Conservation (phyloP, 2,329 filamentous ascomycete genomes). For the Emmonsiellopsis sp. region DNA sequence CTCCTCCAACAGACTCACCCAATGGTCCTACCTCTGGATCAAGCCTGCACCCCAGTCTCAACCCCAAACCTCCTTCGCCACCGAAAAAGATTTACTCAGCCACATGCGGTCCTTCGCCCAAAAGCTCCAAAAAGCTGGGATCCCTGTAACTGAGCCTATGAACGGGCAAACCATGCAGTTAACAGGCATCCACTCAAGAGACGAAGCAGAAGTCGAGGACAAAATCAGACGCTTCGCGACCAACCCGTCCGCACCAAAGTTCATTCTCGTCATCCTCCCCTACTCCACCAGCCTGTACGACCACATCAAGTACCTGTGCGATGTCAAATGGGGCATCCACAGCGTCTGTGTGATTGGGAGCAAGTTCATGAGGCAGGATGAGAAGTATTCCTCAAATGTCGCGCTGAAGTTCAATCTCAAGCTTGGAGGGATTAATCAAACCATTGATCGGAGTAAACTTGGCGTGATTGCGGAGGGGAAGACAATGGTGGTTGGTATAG, state of each 20-base stretch:
- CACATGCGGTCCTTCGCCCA: neutral
- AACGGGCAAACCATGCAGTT: neutral
- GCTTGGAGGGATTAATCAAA: constrained; percentile 64
- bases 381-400: constrained; percentile 58
- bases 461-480: constrained; percentile 54
- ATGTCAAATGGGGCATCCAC: constrained; percentile 57
- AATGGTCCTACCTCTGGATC: constrained; percentile 14
- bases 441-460: constrained; percentile 44
- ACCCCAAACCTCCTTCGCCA: neutral
- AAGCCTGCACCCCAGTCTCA: neutral
- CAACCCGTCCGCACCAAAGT: neutral
- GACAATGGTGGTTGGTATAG: constrained; percentile 81
- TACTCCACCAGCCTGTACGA: constrained; percentile 50
- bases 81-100: neutral
- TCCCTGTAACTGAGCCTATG: neutral
- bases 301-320: constrained; percentile 58
- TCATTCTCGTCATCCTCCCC: constrained; percentile 54
- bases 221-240: neutral
- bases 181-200: neutral
- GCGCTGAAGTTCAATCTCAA: constrained; percentile 77
- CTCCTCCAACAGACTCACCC: constrained; percentile 32
- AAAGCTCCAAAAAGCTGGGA: neutral
- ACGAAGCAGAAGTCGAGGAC: neutral
- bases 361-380: constrained; percentile 36
- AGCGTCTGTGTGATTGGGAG: constrained; percentile 55